A percentile compares a stretch with the other conserved stretches of the same genome.
Conservation (phyloP, 2,329 filamentous ascomycete species). For the Huntiella abstrusa region DNA sequence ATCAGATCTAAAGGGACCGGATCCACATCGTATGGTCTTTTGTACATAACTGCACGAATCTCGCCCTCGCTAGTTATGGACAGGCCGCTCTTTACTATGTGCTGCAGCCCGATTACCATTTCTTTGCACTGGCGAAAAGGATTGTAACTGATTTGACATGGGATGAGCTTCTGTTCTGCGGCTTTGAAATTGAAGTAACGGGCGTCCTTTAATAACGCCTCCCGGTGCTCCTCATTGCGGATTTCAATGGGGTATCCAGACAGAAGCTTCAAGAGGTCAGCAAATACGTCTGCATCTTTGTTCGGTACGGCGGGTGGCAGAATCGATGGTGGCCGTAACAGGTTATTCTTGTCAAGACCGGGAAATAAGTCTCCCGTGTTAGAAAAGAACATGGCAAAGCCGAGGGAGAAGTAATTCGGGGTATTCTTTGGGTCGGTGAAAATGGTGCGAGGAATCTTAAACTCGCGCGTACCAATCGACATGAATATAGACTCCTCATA, state of each 20-base stretch:
- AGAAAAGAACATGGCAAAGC: slow-evolving; percentile 75
- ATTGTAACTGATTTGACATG: slow-evolving; percentile 60
- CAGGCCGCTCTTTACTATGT: slow-evolving; percentile 76
- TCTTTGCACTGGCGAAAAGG: slow-evolving; percentile 47
- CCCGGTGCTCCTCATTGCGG: slow-evolving; percentile 55
- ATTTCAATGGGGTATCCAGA: slow-evolving; percentile 71
- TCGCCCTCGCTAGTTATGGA: slow-evolving; percentile 20
- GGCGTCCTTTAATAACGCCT: slow-evolving; percentile 63
- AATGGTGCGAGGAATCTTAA: slow-evolving; percentile 75
- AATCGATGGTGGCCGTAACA: slow-evolving; percentile 76
- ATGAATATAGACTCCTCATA: slow-evolving; percentile 88
- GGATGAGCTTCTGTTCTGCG: slow-evolving; percentile 70
- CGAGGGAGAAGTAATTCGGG: slow-evolving; percentile 91
- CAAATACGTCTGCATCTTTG: slow-evolving; percentile 66
- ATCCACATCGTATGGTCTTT: slow-evolving; percentile 63
- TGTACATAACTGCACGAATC: slow-evolving; percentile 49
- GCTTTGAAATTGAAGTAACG: slow-evolving; percentile 88
- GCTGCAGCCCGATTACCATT: slow-evolving; percentile 63
- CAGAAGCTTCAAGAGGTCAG: slow-evolving; percentile 62
- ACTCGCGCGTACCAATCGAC: slow-evolving; percentile 68
- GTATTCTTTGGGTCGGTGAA: slow-evolving; percentile 72
- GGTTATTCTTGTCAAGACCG: slow-evolving; percentile 56
- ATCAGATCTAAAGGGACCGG: slow-evolving; percentile 48
- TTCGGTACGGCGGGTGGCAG: slow-evolving; percentile 64
- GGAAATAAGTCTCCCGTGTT: slow-evolving; percentile 67